Evolutionary conservation across 495 filamentous ascomycete species (phyloP), one percentile per base, ranked within the genome.

Genomic region (Pyrenula massariospora): DNA sequence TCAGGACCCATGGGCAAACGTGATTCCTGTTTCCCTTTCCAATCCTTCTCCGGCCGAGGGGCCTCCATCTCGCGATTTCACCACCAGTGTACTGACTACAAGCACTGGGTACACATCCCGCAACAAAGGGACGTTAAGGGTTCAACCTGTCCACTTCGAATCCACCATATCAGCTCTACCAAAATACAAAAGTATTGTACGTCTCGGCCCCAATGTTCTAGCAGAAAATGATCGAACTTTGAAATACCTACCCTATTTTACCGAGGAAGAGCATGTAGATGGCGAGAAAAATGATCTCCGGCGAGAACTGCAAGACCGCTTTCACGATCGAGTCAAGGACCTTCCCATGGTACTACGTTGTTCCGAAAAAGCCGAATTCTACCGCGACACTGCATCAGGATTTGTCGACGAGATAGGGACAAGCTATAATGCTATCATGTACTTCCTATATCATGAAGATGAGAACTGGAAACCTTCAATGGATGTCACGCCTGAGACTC

Each of bases 111-210:
- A 42, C 15, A 15, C 31, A 42, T 15, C 5, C 15, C 31, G 31
- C 31, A 42, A 42, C 31, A 42, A 42, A 42, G 31, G 31, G 8
- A 42, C 31, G 31, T 42, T 42, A 15, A 15, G 15, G 31, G 8
- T 42, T 42, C 5, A 8, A 15, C 31, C 31, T 15, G 31, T 42
- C 15, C 15, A 15, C 15, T 42, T 8, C 31, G 15, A 42, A 5
- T 8, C 31, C 15, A 5, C 15, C 31, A 15, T 42, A 5, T 19
- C 8, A 5, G 20, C 8, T 21, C 50, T 52, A 20, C 50, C 50
- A 20, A 52, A 52, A 24, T 52, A 52, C 50, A 52, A 52, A 20
- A 52, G 50, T 20, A 52, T 52, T 52, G 50, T 52, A 5, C 50
- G 50, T 52, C 50, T 52, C 10, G 50, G 50, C 20, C 22, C 22